These are phyloP conservation scores for Magnaporthales sp. DNA, from an alignment of 2,329 filamentous ascomycete genomes.

Conservation along the genomic window DNA sequence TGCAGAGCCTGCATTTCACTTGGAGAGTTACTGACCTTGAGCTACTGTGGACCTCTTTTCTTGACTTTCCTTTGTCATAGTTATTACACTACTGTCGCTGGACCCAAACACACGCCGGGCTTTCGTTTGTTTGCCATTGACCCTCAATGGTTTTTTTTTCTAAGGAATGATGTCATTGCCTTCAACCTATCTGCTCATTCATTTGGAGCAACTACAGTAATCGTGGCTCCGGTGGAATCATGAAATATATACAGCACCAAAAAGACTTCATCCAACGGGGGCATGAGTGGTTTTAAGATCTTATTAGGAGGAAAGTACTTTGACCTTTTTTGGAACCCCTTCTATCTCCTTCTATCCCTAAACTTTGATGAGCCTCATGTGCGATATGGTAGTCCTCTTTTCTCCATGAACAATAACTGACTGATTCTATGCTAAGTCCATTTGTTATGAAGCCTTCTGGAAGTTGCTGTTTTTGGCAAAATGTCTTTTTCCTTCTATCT, in stretches of 20 bases:
- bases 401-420: neutral
- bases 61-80: neutral
- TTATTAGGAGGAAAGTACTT: neutral
- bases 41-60: neutral
- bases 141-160: neutral
- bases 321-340: slow-evolving; percentile 1
- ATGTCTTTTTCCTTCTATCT: neutral
- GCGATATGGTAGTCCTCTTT: neutral
- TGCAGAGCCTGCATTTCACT: neutral
- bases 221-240: neutral
- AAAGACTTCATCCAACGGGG: neutral
- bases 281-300: neutral
- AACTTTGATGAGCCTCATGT: neutral
- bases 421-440: neutral
- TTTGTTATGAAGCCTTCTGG: neutral
- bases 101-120: neutral
- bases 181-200: neutral
- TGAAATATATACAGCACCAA: neutral
- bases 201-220: neutral
- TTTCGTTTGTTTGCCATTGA: neutral
- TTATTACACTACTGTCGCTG: neutral
- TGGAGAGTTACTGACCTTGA: neutral
- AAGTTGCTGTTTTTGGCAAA: neutral
- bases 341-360: neutral
- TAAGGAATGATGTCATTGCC: neutral